Evolutionary conservation across 495 filamentous ascomycete genomes (phyloP).

Genomic region (Hypomontagnella submonticulosa): DNA sequence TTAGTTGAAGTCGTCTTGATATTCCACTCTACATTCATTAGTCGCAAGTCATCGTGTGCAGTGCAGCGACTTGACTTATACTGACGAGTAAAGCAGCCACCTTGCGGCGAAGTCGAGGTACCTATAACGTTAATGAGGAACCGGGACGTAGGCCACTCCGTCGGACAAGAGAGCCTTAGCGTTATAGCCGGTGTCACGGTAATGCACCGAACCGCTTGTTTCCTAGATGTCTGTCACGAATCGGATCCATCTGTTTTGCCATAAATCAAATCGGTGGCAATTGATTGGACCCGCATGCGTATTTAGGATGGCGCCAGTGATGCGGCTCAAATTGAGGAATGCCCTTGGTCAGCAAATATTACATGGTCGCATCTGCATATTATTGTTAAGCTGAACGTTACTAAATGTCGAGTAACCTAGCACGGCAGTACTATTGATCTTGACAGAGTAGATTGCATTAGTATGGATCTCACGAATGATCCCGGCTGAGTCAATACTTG

Average conservation of each 20-base stretch:
- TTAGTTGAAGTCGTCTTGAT: background rate
- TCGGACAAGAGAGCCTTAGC: slow-evolving; percentile 8
- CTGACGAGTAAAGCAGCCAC: too few relatives aligned
- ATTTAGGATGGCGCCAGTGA: slow-evolving; percentile 9
- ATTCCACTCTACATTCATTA: too few relatives aligned
- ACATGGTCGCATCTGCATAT: slow-evolving; percentile 20
- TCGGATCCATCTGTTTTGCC: slow-evolving; percentile 7
- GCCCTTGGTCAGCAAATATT: slow-evolving; percentile 1
- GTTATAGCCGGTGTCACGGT: slow-evolving; percentile 9
- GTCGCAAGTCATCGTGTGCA: too few relatives aligned
- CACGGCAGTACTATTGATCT: slow-evolving; percentile 20
- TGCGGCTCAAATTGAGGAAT: slow-evolving; percentile 31
- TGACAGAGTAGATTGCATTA: background rate
- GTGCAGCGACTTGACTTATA: too few relatives aligned
- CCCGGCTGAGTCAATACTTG: background rate
- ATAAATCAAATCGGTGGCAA: slow-evolving; percentile 27
- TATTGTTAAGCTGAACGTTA: slow-evolving; percentile 10
- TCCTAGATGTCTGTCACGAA: background rate
- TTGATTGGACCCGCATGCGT: slow-evolving; percentile 19
- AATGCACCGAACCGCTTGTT: slow-evolving; percentile 17
- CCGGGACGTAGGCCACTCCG: background rate
- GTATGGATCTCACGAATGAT: background rate
- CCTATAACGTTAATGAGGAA: too few relatives aligned
- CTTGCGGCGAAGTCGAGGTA: too few relatives aligned
- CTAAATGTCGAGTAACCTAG: slow-evolving; percentile 21